These are phyloP conservation scores for Phaffia australis DNA, from an alignment of 768 basidiomycete species.

Conservation along the genomic window DNA sequence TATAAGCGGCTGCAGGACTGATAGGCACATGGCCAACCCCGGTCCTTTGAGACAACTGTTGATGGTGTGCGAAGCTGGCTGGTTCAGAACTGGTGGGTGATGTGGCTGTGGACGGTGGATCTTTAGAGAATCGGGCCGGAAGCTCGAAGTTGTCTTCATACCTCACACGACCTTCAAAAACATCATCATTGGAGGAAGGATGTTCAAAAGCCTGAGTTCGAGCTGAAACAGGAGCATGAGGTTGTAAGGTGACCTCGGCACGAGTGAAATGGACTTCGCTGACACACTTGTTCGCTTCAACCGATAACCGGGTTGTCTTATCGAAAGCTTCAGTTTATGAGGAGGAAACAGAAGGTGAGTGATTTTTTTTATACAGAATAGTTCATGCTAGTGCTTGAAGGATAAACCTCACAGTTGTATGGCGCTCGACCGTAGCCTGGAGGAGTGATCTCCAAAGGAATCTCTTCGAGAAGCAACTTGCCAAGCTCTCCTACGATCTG, in stretches of 20 bases:
- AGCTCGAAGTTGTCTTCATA: too few relatives aligned
- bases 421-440: slow-evolving; percentile 65
- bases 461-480: slow-evolving; percentile 52
- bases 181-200: background rate
- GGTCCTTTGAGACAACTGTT: too few relatives aligned
- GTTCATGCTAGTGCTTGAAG: background rate
- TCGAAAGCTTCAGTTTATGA: slow-evolving; percentile 42
- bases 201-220: background rate
- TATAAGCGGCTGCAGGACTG: slow-evolving; percentile 19
- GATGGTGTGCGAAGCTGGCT: too few relatives aligned
- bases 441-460: slow-evolving; percentile 66
- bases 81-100: too few relatives aligned
- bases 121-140: too few relatives aligned
- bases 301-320: slow-evolving; percentile 45
- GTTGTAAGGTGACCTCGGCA: slow-evolving; percentile 3
- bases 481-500: slow-evolving; percentile 48
- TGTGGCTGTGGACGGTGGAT: too few relatives aligned
- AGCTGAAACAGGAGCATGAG: slow-evolving; percentile 1
- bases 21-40: background rate
- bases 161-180: background rate
- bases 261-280: slow-evolving; percentile 10
- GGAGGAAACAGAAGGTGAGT: background rate
- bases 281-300: slow-evolving; percentile 19
- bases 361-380: background rate
- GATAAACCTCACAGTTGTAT: slow-evolving; percentile 43